Evolutionary conservation across 495 filamentous ascomycete species (phyloP).

Genomic region (Gamarada debralockiae): DNA sequence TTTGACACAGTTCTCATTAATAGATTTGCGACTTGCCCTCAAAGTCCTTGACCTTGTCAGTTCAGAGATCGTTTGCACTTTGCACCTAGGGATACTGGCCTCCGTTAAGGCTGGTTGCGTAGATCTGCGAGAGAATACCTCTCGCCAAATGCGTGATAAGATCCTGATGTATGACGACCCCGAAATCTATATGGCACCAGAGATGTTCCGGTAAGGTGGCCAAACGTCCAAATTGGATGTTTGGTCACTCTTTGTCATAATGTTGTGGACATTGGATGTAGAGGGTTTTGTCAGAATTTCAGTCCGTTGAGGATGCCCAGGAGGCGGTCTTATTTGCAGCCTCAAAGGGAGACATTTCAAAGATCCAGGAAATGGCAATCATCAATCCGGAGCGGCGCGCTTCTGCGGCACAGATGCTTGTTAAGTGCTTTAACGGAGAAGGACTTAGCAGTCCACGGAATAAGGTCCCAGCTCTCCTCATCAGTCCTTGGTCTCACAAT

Average conservation of each 20-base stretch:
- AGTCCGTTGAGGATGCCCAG: background rate
- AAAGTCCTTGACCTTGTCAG: too few species aligned
- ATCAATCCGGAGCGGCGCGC: constrained; percentile 19
- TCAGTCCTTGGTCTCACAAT: constrained; percentile 4
- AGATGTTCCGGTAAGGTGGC: too few species aligned
- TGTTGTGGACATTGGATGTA: constrained; percentile 30
- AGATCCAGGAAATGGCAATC: constrained; percentile 17
- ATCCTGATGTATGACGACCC: too few species aligned
- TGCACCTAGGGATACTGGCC: too few species aligned
- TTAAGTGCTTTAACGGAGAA: constrained; percentile 15
- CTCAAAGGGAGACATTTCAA: constrained; percentile 56
- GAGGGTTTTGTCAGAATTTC: constrained; percentile 17
- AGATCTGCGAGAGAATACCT: too few species aligned
- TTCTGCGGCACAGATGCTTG: constrained; percentile 21
- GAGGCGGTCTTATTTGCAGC: constrained; percentile 1
- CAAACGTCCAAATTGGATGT: constrained; percentile 38
- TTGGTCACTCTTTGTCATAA: constrained; percentile 40
- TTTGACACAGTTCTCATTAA: too few species aligned
- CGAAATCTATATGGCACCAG: too few species aligned
- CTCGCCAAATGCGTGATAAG: too few species aligned
- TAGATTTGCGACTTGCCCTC: too few species aligned
- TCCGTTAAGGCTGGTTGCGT: too few species aligned
- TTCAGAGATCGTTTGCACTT: too few species aligned
- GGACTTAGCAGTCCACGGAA: constrained; percentile 21
- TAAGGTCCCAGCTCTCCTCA: constrained; percentile 17